A percentile compares a stretch with the other conserved stretches of the same genome.
These are phyloP conservation scores for Trichoderma gamsii DNA, from an alignment of 495 filamentous ascomycete species.

Conservation along the genomic window DNA sequence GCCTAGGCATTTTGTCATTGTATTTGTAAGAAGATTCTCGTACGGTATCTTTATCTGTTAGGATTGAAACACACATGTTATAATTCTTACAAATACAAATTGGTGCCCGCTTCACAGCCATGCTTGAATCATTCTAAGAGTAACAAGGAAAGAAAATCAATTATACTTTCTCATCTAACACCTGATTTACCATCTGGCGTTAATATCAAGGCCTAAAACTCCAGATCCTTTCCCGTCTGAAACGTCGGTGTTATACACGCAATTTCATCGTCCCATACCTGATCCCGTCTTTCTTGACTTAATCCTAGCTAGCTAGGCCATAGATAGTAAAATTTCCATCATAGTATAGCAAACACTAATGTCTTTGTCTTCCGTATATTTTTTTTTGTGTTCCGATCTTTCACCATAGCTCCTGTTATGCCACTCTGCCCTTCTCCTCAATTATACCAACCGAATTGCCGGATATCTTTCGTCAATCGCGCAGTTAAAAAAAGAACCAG, in stretches of 20 bases:
- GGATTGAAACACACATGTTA: not conserved
- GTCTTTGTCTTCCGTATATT: not conserved
- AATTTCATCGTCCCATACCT: not conserved
- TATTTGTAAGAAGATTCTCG: not conserved
- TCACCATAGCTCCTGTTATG: not conserved
- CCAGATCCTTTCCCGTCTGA: slow-evolving; percentile 5
- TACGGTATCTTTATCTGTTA: not conserved
- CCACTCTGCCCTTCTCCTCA: slow-evolving; percentile 3
- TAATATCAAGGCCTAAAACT: slow-evolving; percentile 11
- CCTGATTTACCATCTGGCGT: not conserved
- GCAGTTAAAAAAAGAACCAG: not conserved
- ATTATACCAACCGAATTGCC: slow-evolving; percentile 5
- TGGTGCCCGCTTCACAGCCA: not conserved
- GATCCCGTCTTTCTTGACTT: not conserved
- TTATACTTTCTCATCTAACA: slow-evolving; percentile 7
- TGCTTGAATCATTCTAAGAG: not conserved
- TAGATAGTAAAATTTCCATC: not conserved
- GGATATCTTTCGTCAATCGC: slow-evolving; percentile 11
- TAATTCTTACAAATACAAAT: no score
- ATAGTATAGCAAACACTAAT: not conserved
- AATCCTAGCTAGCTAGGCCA: not conserved
- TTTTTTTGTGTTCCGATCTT: not conserved
- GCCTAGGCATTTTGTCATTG: not conserved
- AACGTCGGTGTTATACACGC: not conserved
- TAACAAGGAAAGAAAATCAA: not conserved